Evolutionary conservation across 768 basidiomycete species (phyloP).

Genomic region (Lactifluus echinatus): DNA sequence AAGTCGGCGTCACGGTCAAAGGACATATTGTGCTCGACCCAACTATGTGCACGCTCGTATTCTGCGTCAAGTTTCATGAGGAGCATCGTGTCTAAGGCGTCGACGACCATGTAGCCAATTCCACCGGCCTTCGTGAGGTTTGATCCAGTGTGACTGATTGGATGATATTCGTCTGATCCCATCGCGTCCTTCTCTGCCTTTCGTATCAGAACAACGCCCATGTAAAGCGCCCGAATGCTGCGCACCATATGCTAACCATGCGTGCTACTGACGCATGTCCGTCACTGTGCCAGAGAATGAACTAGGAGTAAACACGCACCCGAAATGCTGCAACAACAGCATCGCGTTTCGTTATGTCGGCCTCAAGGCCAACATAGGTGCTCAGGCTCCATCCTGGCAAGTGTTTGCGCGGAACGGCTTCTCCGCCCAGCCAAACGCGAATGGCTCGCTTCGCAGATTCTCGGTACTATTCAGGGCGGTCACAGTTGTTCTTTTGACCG

Average conservation of each 20-base stretch:
- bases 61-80: conserved; percentile 79
- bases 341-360: conserved; percentile 55
- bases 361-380: conserved; percentile 29
- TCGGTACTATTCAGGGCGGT: conserved; percentile 4
- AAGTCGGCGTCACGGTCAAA: conserved; percentile 74
- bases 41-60: conserved; percentile 65
- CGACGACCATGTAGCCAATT: conserved; percentile 84
- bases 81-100: conserved; percentile 81
- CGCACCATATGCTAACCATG: conserved; percentile 79
- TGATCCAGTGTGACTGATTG: conserved; percentile 60
- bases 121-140: conserved; percentile 72
- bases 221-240: conserved; percentile 13
- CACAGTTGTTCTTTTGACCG: not conserved
- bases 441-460: not conserved
- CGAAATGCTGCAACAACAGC: conserved; percentile 75
- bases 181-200: conserved; percentile 75
- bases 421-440: conserved; percentile 9
- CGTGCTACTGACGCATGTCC: conserved; percentile 45
- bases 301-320: conserved; percentile 33
- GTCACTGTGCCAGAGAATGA: not conserved
- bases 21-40: conserved; percentile 59
- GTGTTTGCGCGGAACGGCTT: not conserved
- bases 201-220: conserved; percentile 17
- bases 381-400: conserved; percentile 22
- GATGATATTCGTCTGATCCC: conserved; percentile 90